Evolutionary conservation across 345 rosid species (phyloP).

Genomic region (Corchorus olitorius): DNA sequence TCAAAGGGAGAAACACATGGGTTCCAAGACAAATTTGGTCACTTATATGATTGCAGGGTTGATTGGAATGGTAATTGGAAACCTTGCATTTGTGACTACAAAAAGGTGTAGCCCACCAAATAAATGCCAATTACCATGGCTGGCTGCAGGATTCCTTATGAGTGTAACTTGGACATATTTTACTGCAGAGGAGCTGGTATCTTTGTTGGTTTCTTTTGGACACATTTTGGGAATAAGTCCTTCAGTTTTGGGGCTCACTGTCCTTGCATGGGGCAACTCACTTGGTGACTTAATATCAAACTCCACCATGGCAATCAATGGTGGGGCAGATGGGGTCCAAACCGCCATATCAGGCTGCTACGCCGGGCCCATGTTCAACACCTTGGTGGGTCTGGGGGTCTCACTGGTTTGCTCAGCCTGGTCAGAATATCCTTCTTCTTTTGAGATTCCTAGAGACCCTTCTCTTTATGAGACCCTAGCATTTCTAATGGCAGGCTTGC

Average conservation of each 20-base stretch:
- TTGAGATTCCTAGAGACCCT: slow-evolving; percentile 58
- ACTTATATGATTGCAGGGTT: slow-evolving; percentile 51
- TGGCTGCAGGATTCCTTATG: slow-evolving; percentile 81
- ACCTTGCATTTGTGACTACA: slow-evolving; percentile 59
- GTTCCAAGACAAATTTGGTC: slow-evolving; percentile 41
- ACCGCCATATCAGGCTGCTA: slow-evolving; percentile 93
- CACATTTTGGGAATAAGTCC: slow-evolving; percentile 70
- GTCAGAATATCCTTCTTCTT: slow-evolving; percentile 54
- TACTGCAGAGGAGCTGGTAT: slow-evolving; percentile 77
- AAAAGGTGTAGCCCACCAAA: slow-evolving; percentile 63
- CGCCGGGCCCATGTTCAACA: slow-evolving; percentile 92
- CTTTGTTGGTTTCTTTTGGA: slow-evolving; percentile 69
- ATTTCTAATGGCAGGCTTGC: slow-evolving; percentile 65
- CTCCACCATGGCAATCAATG: slow-evolving; percentile 73
- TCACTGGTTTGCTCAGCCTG: slow-evolving; percentile 69
- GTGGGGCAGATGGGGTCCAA: slow-evolving; percentile 78
- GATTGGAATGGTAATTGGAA: slow-evolving; percentile 60
- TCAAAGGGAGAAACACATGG: slow-evolving; percentile 35
- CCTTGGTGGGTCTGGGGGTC: slow-evolving; percentile 72
- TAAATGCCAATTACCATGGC: slow-evolving; percentile 66
- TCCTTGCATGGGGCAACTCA: slow-evolving; percentile 97
- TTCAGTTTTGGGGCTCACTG: slow-evolving; percentile 80
- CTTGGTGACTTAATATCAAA: slow-evolving; percentile 87
- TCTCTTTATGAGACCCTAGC: slow-evolving; percentile 70
- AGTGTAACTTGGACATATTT: slow-evolving; percentile 90